These are phyloP conservation scores for Phaeotremella skinneri DNA, from an alignment of 768 basidiomycete genomes.

Conservation along the genomic window DNA sequence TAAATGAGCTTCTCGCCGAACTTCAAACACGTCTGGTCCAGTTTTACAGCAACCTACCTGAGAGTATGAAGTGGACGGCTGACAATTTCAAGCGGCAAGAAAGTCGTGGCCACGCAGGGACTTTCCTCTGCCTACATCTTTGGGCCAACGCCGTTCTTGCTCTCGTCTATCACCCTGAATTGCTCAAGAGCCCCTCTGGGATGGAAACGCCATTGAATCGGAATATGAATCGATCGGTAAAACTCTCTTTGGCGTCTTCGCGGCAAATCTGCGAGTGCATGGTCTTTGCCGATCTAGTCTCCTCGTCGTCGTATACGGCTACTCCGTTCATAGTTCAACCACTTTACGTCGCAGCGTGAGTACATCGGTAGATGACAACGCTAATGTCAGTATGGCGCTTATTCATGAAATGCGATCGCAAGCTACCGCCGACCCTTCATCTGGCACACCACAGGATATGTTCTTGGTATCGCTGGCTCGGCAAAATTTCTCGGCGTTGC, in stretches of 20 bases:
- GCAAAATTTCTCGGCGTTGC: constrained; percentile 39
- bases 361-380: constrained; percentile 9
- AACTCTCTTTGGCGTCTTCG: constrained; percentile 38
- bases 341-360: constrained; percentile 42
- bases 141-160: constrained; percentile 49
- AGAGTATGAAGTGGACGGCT: constrained; percentile 40
- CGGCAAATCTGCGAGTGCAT: constrained; percentile 50
- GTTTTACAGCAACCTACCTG: constrained; percentile 41
- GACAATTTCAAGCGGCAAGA: constrained; percentile 48
- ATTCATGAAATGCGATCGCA: constrained; percentile 40
- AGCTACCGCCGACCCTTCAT: neutral
- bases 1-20: constrained; percentile 35
- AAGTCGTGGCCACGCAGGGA: constrained; percentile 35
- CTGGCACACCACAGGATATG: constrained; percentile 32
- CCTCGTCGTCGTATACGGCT: constrained; percentile 24
- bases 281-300: constrained; percentile 45
- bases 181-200: constrained; percentile 44
- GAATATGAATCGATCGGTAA: constrained; percentile 41
- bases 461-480: constrained; percentile 38
- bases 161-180: constrained; percentile 46
- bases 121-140: constrained; percentile 33
- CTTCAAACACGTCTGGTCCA: constrained; percentile 43
- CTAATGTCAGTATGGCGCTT: constrained; percentile 34
- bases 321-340: constrained; percentile 42
- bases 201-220: constrained; percentile 47